These are phyloP conservation scores for Vickermania ingenoplastis DNA, from an alignment of 208 protist genomes.

Conservation along the genomic window DNA sequence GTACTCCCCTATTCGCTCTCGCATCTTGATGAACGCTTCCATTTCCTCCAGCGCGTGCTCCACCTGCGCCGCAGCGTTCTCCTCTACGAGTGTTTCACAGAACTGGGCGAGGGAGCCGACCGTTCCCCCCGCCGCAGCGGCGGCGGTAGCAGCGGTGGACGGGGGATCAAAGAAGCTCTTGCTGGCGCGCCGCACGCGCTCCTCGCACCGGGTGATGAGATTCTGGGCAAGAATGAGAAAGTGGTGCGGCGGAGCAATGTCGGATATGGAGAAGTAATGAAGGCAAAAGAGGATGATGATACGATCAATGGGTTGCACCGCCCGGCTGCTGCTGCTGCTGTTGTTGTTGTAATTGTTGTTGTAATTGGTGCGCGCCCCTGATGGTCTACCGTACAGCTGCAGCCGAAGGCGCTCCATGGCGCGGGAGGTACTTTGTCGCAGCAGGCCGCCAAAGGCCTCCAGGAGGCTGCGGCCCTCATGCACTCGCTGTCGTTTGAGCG, in stretches of 20 bases:
- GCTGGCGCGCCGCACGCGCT: slow-evolving; percentile 48
- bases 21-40: slow-evolving; percentile 66
- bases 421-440: slow-evolving; percentile 60
- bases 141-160: slow-evolving; percentile 3
- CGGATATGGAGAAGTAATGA: slow-evolving; percentile 51
- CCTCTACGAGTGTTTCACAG: slow-evolving; percentile 60
- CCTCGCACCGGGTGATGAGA: slow-evolving; percentile 43
- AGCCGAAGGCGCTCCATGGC: slow-evolving; percentile 61
- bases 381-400: slow-evolving; percentile 11
- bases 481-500: slow-evolving; percentile 28
- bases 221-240: slow-evolving; percentile 66
- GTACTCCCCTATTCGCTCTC: slow-evolving; percentile 24
- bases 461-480: slow-evolving; percentile 46
- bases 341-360: slow-evolving; percentile 6
- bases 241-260: slow-evolving; percentile 26
- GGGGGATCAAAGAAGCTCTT: slow-evolving; percentile 22
- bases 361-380: not conserved
- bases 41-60: slow-evolving; percentile 49
- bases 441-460: slow-evolving; percentile 49
- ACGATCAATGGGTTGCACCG: slow-evolving; percentile 55
- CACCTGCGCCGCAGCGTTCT: slow-evolving; percentile 62
- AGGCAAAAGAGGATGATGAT: slow-evolving; percentile 66
- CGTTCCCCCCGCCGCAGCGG: not conserved
- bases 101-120: slow-evolving; percentile 6
- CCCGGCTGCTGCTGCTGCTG: slow-evolving; percentile 1